These are phyloP conservation scores for Heimioporus punctisporus DNA, from an alignment of 1,284 basidiomycete species.

Conservation along the genomic window DNA sequence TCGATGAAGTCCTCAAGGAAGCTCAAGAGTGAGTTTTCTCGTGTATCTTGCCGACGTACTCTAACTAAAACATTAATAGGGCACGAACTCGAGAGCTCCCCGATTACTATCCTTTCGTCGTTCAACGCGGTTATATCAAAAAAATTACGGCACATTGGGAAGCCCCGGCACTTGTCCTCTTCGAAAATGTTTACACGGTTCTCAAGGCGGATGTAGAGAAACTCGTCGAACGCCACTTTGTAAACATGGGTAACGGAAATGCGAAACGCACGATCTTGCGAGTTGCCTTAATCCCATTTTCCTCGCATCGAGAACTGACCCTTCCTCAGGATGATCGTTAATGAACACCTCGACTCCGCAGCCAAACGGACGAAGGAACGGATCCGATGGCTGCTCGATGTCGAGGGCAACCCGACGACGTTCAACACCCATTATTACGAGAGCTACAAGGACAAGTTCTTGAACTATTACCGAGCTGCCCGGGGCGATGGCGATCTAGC, in stretches of 20 bases:
- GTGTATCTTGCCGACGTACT: too few species aligned
- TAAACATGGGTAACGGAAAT: slow-evolving; percentile 50
- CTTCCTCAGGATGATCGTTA: slow-evolving; percentile 42
- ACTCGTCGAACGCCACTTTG: slow-evolving; percentile 52
- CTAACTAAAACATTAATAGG: too few species aligned
- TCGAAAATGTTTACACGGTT: slow-evolving; percentile 43
- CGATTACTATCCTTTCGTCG: slow-evolving; percentile 63
- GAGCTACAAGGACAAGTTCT: slow-evolving; percentile 60
- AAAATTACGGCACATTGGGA: slow-evolving; percentile 52
- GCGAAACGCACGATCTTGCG: slow-evolving; percentile 46
- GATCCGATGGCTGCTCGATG: slow-evolving; percentile 51
- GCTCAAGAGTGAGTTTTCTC: slow-evolving; percentile 46
- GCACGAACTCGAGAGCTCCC: slow-evolving; percentile 71
- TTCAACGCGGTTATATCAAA: slow-evolving; percentile 52
- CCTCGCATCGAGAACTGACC: not conserved
- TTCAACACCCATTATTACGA: slow-evolving; percentile 60
- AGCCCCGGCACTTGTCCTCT: slow-evolving; percentile 47
- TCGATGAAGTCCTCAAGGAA: slow-evolving; percentile 56
- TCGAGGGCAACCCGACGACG: slow-evolving; percentile 57
- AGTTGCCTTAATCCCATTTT: slow-evolving; percentile 24
- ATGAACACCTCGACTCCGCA: slow-evolving; percentile 48
- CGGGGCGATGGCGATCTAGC: slow-evolving; percentile 37
- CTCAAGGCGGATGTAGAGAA: slow-evolving; percentile 42
- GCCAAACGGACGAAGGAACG: slow-evolving; percentile 41
- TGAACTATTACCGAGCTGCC: slow-evolving; percentile 47